Base-by-base conservation (phyloP, 768 basidiomycete genomes). In the Harrya chromipes region DNA sequence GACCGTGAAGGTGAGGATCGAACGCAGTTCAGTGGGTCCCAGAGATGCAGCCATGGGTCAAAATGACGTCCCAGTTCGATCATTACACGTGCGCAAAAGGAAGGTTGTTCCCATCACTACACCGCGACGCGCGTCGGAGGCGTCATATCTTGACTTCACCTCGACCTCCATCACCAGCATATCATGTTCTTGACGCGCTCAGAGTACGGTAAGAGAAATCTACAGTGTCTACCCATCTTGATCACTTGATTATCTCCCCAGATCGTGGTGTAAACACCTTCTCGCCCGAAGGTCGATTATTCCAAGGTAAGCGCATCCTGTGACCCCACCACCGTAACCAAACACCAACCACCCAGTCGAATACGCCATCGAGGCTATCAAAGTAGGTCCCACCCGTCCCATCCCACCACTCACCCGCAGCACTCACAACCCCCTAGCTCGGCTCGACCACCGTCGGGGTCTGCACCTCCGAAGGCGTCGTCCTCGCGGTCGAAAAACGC, bases 361-460 rank as follows among this genome's bases (percentile, higher is more conserved):
- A 73, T 98, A 98, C 77, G 97, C 97, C 44, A 99, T 98, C 67
- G 97, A 99, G 65, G 97, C 97, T 8, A 98, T 98, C 71, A 98
- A 97, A 73, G 94, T 94, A 19, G 40, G 48, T 40, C 38, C n/a
- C n/a, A 4, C 12, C 61, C 6, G 8, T 17, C 27, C 34, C 23
- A 14, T 8, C 34, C 12, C 20, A 10, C 48, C 36, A n/a, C 29
- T 26, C 16, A 27, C 34, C 36, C 47, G 21, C 39, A 46, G n/a
- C 53, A 50, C 27, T 48, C 20, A 29, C 43, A 29, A 46, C 43
- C 52, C 38, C 16, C 46, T 65, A 98, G 94, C 87, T 98, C 62
- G 97, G 97, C 47, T 97, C 94, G 50, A 98, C 97, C 53, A 97
- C 97, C 36, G 89, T 99, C 59, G 97, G 95, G 52, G 88, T 98